phyloP scores from a whole-genome alignment of 345 rosid genomes.

The Moringa oleifera region DNA sequence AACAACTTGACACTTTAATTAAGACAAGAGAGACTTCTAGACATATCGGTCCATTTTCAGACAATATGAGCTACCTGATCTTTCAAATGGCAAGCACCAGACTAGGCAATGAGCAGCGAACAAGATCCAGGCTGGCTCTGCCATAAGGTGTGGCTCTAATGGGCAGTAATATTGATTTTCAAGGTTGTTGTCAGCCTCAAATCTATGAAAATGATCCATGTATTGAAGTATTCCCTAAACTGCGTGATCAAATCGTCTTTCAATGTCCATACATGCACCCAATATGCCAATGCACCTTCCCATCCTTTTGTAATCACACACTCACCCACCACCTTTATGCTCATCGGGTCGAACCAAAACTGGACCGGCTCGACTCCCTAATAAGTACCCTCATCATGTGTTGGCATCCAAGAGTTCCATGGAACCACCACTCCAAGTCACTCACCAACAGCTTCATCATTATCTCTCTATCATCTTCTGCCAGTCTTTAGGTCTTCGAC shows the following conservation, averaged over 20 bases:
- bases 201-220: slow-evolving; percentile 72
- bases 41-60: too few relatives aligned
- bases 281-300: slow-evolving; percentile 75
- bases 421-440: slow-evolving; percentile 92
- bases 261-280: slow-evolving; percentile 90
- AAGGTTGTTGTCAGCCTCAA: slow-evolving; percentile 28
- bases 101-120: slow-evolving; percentile 59
- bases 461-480: slow-evolving; percentile 23
- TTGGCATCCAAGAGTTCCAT: slow-evolving; percentile 71
- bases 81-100: slow-evolving; percentile 59
- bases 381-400: slow-evolving; percentile 82
- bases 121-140: slow-evolving; percentile 66
- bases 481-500: slow-evolving; percentile 31
- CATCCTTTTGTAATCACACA: slow-evolving; percentile 79
- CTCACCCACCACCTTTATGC: slow-evolving; percentile 49
- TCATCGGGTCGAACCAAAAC: slow-evolving; percentile 62
- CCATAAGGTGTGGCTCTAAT: slow-evolving; percentile 45
- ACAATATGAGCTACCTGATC: neutral
- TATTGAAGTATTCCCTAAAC: slow-evolving; percentile 80
- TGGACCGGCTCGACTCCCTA: slow-evolving; percentile 39
- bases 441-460: slow-evolving; percentile 44
- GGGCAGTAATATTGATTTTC: slow-evolving; percentile 24
- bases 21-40: too few relatives aligned
- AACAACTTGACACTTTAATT: too few relatives aligned
- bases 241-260: slow-evolving; percentile 55